Evolutionary conservation across 306 rosid species (phyloP).

Genomic region (Corylus avellana): DNA sequence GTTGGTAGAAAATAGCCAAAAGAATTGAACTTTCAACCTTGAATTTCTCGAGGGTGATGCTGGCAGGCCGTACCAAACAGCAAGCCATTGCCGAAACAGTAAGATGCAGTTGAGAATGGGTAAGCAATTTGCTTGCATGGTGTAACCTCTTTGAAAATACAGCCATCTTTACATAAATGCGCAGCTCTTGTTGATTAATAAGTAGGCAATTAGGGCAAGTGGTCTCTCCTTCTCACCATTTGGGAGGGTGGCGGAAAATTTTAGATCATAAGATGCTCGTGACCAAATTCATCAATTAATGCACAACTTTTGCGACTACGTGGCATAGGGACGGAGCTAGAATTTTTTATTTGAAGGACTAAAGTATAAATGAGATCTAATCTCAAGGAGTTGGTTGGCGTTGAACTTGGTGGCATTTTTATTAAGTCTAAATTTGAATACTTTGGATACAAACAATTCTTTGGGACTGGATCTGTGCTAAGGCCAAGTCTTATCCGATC

Average conservation of each 20-base stretch:
- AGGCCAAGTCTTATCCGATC: no score
- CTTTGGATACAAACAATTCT: no score
- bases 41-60: not conserved
- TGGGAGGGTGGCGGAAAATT: not conserved
- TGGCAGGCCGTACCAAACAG: not conserved
- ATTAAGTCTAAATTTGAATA: no score
- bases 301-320: conserved; percentile 4
- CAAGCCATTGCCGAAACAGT: not conserved
- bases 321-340: no score
- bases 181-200: not conserved
- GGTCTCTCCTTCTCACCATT: not conserved
- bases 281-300: conserved; percentile 19
- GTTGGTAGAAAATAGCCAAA: not conserved
- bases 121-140: not conserved
- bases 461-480: no score
- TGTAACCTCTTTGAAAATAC: not conserved
- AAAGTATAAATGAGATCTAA: no score
- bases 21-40: not conserved
- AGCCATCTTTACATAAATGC: not conserved
- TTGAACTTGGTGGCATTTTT: no score
- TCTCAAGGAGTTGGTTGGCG: no score
- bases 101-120: not conserved
- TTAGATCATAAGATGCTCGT: not conserved
- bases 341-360: no score
- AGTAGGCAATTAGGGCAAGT: not conserved